phyloP scores from a whole-genome alignment of 1,139 yeast genomes.

The Hanseniaspora uvarum region DNA sequence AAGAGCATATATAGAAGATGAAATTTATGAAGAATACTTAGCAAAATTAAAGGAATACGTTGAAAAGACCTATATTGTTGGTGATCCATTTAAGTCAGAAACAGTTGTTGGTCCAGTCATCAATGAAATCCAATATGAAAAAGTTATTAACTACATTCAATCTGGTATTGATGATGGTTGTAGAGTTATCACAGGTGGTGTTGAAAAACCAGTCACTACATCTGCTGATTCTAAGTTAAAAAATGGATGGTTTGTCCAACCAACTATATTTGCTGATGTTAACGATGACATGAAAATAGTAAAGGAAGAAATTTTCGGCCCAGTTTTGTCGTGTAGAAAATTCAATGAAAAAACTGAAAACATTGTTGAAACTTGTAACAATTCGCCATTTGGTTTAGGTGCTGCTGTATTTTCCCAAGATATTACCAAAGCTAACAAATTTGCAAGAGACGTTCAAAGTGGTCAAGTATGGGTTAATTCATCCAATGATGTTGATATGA shows the following conservation, averaged over 20 bases:
- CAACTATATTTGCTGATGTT: conserved; percentile 56
- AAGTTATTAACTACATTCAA: conserved; percentile 48
- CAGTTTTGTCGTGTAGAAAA: conserved; percentile 61
- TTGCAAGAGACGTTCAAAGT: conserved; percentile 54
- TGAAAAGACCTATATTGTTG: conserved; percentile 42
- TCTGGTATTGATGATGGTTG: conserved; percentile 67
- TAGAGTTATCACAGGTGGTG: conserved; percentile 50
- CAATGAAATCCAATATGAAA: conserved; percentile 55
- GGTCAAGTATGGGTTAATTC: conserved; percentile 79
- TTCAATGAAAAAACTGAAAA: conserved; percentile 54
- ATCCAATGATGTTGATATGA: conserved; percentile 60
- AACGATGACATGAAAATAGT: conserved; percentile 47
- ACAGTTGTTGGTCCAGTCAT: conserved; percentile 77
- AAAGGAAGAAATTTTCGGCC: conserved; percentile 71
- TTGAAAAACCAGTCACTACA: conserved; percentile 14
- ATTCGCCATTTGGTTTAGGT: conserved; percentile 61
- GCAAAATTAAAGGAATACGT: conserved; percentile 34
- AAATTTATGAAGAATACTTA: conserved; percentile 58
- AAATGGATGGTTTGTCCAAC: conserved; percentile 51
- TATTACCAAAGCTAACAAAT: conserved; percentile 45
- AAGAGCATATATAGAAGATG: conserved; percentile 63
- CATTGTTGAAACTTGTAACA: conserved; percentile 56
- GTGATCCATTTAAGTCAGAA: conserved; percentile 45
- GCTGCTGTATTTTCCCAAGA: conserved; percentile 65
- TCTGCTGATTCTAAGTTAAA: not conserved